A percentile compares a stretch with the other conserved stretches of the same genome.
These are phyloP conservation scores for Trichoderma virens DNA, from an alignment of 495 filamentous ascomycete species.

Conservation along the genomic window DNA sequence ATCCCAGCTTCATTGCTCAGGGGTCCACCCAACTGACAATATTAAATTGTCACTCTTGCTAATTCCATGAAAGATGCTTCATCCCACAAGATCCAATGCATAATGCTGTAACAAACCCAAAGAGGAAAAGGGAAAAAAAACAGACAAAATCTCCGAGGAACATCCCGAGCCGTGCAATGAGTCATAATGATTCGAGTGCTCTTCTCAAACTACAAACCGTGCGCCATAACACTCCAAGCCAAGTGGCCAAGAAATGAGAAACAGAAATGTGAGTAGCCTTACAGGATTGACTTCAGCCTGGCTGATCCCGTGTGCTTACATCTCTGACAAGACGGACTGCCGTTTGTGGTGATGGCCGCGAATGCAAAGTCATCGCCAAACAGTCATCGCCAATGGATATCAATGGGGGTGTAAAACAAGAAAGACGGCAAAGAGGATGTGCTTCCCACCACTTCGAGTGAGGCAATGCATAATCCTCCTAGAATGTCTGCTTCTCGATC, in stretches of 20 bases:
- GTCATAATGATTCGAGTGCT: background rate
- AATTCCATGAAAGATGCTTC: background rate
- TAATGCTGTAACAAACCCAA: background rate
- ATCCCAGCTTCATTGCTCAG: background rate
- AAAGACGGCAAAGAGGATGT: too few relatives aligned
- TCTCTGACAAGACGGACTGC: background rate
- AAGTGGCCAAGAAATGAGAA: background rate
- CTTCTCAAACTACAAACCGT: background rate
- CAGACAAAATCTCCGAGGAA: background rate
- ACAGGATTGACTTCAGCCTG: background rate
- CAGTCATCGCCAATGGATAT: background rate
- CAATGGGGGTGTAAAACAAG: too few relatives aligned
- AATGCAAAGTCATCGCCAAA: background rate
- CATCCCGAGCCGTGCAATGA: background rate
- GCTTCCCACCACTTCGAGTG: too few relatives aligned
- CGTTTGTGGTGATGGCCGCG: background rate
- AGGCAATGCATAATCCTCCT: too few relatives aligned
- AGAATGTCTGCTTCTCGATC: slow-evolving; percentile 1
- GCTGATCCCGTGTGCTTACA: background rate
- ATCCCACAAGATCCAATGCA: background rate
- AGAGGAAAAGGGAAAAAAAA: background rate
- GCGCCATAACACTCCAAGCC: background rate
- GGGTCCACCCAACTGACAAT: background rate
- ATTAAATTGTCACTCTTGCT: background rate
- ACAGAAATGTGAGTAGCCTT: background rate